Evolutionary conservation across 2,329 filamentous ascomycete species (phyloP), one percentile per base, ranked within the genome.

Genomic region (Xylariaceae sp.): DNA sequence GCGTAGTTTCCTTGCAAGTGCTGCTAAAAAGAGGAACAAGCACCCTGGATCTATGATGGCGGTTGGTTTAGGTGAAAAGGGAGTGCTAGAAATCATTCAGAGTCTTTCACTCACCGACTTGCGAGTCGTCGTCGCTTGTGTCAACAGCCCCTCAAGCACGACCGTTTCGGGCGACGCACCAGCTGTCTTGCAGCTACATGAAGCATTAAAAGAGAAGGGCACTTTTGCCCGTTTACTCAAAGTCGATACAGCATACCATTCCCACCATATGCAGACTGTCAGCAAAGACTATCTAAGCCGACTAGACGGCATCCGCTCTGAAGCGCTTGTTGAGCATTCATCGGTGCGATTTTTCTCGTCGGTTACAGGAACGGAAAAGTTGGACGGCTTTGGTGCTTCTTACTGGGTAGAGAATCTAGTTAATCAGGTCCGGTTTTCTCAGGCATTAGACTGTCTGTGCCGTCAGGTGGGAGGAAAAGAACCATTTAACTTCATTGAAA

Each of bases 351-450:
- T 30, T 13, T 30, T 30, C 27, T 30, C 27, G 27, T 30, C 27
- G 8, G 27, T 30, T 8, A 8, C 27, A 8, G 27, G 29, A 2
- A 6, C 18, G 13, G 6, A 2, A 4, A 35, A 21, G 11, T 3
- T 21, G 16, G 35, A 15, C 16, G 26, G 23, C 9, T 53, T 53
- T 16, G 49, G 29, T 16, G 21, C 50, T 1, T 7, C 30, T 5
- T 57, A 57, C 30, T 57, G 46, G 56, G 13, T 33, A 3, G n/a
- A 16, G 4, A 58, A 58, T 21, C 37, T 58, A 9, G 45, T 37
- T 1, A 55, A 48, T 1, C 69, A 67, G 0, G 70, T 73, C 0
- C 60, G 54, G 6, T 72, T 72, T 27, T 50, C 55, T n/a, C 20
- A 59, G 2, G 68, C 68, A 8, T 8, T 30, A n/a, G 27, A 30